phyloP scores from a whole-genome alignment of 176 grass and related monocot species.

The Avena atlantica region DNA sequence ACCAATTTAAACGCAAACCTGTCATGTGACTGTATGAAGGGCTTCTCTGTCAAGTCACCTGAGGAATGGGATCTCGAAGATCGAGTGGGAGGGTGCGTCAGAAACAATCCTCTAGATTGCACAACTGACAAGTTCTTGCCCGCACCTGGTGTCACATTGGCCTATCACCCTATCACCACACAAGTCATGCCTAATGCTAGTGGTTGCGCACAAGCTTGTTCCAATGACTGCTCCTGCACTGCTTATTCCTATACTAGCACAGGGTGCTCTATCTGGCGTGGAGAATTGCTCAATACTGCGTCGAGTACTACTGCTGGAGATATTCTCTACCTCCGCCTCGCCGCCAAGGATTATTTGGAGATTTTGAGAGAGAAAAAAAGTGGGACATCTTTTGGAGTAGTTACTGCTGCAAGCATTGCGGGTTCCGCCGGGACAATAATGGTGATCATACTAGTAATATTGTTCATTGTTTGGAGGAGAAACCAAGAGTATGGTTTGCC shows the following conservation, averaged over 20 bases:
- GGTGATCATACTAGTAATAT: not conserved
- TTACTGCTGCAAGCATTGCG: not conserved
- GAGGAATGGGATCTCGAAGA: slow-evolving; percentile 2
- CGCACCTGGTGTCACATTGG: not conserved
- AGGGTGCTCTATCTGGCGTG: slow-evolving; percentile 46
- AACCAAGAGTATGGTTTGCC: not conserved
- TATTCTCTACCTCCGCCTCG: slow-evolving; percentile 45
- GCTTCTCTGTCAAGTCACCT: not conserved
- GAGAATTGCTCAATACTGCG: slow-evolving; percentile 46
- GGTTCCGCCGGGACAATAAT: not conserved
- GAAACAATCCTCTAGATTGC: slow-evolving; percentile 31
- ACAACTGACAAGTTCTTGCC: slow-evolving; percentile 8
- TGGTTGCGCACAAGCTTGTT: not conserved
- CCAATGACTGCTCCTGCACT: slow-evolving; percentile 33
- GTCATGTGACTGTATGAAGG: not conserved
- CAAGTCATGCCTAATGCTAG: not conserved
- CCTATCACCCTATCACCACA: not conserved
- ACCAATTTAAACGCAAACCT: not conserved
- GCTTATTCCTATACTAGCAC: slow-evolving; percentile 42
- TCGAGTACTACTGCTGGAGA: slow-evolving; percentile 8
- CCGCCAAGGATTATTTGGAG: not conserved
- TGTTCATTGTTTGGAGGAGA: not conserved
- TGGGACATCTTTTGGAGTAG: not conserved
- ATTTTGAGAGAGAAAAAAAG: not conserved
- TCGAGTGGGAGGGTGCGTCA: slow-evolving; percentile 1